phyloP scores from a whole-genome alignment of 352 stramenopile genomes.

The Phytopythium montanum region DNA sequence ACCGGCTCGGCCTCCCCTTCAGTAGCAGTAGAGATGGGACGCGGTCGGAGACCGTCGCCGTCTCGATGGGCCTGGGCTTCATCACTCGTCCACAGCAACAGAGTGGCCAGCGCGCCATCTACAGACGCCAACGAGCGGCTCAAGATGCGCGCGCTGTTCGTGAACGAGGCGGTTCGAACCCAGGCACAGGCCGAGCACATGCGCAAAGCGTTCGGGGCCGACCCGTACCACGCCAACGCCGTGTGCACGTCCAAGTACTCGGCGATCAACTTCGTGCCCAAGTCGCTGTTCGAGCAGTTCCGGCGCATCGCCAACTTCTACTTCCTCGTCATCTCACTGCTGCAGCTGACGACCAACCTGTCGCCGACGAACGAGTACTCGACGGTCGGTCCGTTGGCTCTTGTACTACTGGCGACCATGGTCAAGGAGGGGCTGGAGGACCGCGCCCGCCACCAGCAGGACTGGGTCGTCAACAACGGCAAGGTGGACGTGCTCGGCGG shows the following conservation, averaged over 20 bases:
- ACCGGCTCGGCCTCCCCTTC: neutral
- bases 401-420: slow-evolving; percentile 82
- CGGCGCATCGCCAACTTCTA: slow-evolving; percentile 95
- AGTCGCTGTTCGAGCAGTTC: slow-evolving; percentile 96
- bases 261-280: slow-evolving; percentile 92
- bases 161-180: slow-evolving; percentile 65
- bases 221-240: slow-evolving; percentile 46
- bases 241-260: slow-evolving; percentile 94
- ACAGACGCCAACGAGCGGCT: neutral
- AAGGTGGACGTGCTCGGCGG: slow-evolving; percentile 44
- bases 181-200: slow-evolving; percentile 56
- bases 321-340: slow-evolving; percentile 93
- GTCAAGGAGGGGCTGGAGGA: slow-evolving; percentile 86
- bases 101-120: neutral
- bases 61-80: neutral
- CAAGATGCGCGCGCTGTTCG: slow-evolving; percentile 66
- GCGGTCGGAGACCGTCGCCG: neutral
- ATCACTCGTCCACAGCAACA: neutral
- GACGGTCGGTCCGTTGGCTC: slow-evolving; percentile 71
- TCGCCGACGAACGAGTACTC: slow-evolving; percentile 88
- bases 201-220: slow-evolving; percentile 31
- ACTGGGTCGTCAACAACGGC: slow-evolving; percentile 69
- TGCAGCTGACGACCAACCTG: slow-evolving; percentile 91
- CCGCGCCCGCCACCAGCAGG: slow-evolving; percentile 60
- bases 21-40: neutral